Evolutionary conservation across 768 basidiomycete species (phyloP).

Genomic region (Sistotremastrum niveocremeum): DNA sequence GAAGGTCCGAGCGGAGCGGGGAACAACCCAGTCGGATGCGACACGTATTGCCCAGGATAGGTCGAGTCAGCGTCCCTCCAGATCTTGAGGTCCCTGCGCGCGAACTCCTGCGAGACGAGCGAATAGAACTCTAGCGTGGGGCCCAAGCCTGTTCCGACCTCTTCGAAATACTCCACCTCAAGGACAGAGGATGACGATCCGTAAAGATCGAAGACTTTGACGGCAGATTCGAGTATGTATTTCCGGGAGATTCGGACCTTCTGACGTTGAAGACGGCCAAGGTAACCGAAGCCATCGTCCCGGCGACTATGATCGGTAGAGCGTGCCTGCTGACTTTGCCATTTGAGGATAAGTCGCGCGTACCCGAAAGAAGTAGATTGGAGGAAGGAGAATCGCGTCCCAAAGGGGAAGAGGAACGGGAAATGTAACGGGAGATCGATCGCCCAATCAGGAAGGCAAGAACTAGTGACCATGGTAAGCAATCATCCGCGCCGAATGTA

Average conservation of each 20-base stretch:
- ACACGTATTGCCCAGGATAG: constrained; percentile 55
- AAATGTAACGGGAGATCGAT: constrained; percentile 91
- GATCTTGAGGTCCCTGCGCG: constrained; percentile 71
- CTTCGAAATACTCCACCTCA: constrained; percentile 98
- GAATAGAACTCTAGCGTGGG: constrained; percentile 98
- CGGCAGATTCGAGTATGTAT: constrained; percentile 88
- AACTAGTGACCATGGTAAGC: constrained; percentile 30
- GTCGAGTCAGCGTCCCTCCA: constrained; percentile 78
- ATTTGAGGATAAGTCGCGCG: constrained; percentile 86
- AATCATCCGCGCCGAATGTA: constrained; percentile 1
- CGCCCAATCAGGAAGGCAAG: constrained; percentile 96
- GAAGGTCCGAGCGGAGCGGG: constrained; percentile 69
- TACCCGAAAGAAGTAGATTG: constrained; percentile 98
- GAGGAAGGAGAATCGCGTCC: constrained; percentile 92
- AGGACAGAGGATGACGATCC: constrained; percentile 88
- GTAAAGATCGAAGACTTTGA: constrained; percentile 94
- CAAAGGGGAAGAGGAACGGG: constrained; percentile 98
- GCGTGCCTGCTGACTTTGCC: constrained; percentile 79
- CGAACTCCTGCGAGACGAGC: constrained; percentile 92
- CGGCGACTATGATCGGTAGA: constrained; percentile 68
- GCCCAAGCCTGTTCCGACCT: constrained; percentile 94
- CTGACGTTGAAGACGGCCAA: constrained; percentile 85
- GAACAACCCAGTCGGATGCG: constrained; percentile 76
- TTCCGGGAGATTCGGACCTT: constrained; percentile 95
- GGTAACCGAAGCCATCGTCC: constrained; percentile 84